Evolutionary conservation across 2,329 filamentous ascomycete species (phyloP).

Genomic region (Bimuria novae-zelandiae): DNA sequence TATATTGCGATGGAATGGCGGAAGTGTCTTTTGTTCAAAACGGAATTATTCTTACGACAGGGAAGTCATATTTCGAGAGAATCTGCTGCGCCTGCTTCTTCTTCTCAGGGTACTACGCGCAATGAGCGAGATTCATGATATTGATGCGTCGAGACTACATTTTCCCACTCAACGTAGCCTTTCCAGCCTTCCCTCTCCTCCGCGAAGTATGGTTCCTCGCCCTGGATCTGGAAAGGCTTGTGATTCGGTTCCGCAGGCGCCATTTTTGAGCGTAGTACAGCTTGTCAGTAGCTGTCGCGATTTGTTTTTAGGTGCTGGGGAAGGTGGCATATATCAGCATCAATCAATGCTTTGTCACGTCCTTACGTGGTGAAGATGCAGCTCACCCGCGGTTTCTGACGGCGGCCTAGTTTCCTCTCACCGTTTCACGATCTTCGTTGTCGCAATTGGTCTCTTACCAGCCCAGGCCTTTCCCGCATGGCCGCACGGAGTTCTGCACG

Average conservation of each 20-base stretch:
- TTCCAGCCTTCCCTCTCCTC: constrained; percentile 55
- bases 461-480: too few relatives aligned
- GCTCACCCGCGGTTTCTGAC: neutral
- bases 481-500: too few relatives aligned
- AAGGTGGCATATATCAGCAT: neutral
- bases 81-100: constrained; percentile 63
- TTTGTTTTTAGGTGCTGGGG: neutral
- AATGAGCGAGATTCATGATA: neutral
- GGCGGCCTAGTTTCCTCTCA: too few relatives aligned
- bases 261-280: constrained; percentile 18
- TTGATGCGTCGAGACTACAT: constrained; percentile 1
- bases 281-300: neutral
- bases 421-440: too few relatives aligned
- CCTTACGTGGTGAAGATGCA: neutral
- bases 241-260: constrained; percentile 40
- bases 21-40: too few relatives aligned
- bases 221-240: constrained; percentile 30
- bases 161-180: constrained; percentile 58
- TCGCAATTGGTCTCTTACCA: too few relatives aligned
- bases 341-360: neutral
- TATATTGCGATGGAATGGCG: too few relatives aligned
- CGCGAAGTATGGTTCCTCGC: constrained; percentile 42
- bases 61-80: constrained; percentile 58
- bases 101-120: constrained; percentile 65
- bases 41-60: constrained; percentile 30